Evolutionary conservation across 2,329 filamentous ascomycete species (phyloP).

Genomic region (Pseudocercospora pini-densiflorae): DNA sequence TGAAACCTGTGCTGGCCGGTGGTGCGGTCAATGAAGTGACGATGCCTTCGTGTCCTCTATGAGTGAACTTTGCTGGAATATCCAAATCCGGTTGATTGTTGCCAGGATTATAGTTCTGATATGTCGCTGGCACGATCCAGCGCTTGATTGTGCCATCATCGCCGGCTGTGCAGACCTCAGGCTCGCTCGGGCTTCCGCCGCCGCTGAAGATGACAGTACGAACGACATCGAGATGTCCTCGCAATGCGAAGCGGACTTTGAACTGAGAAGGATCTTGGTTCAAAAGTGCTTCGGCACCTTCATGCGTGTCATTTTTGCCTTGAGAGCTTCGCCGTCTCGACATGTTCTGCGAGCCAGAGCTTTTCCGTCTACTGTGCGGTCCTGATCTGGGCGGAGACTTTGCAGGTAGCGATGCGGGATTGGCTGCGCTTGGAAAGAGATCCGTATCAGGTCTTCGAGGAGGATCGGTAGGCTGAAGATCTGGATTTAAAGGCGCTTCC

Average conservation of each 20-base stretch:
- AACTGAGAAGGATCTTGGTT: conserved; percentile 77
- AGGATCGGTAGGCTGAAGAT: conserved; percentile 49
- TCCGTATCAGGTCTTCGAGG: conserved; percentile 80
- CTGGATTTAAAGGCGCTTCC: conserved; percentile 58
- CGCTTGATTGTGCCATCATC: conserved; percentile 96
- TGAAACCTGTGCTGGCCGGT: conserved; percentile 85
- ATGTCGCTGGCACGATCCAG: conserved; percentile 83
- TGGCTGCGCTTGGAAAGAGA: conserved; percentile 77
- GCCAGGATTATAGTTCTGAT: conserved; percentile 61
- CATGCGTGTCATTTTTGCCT: conserved; percentile 58
- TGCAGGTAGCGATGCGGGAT: conserved; percentile 63
- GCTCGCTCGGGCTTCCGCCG: conserved; percentile 91
- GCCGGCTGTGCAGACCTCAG: conserved; percentile 93
- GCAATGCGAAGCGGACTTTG: conserved; percentile 88
- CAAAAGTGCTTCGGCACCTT: conserved; percentile 45
- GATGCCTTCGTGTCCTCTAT: conserved; percentile 88
- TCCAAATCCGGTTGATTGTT: conserved; percentile 74
- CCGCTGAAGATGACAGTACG: conserved; percentile 96
- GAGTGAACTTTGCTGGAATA: conserved; percentile 91
- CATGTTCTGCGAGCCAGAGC: conserved; percentile 59
- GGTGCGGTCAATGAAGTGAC: conserved; percentile 87
- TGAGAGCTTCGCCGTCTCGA: conserved; percentile 69
- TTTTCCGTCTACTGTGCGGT: conserved; percentile 75
- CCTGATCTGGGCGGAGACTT: conserved; percentile 76
- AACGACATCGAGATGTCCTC: conserved; percentile 92